These are phyloP conservation scores for Phytophthora constricta DNA, from an alignment of 352 stramenopile species.

Conservation along the genomic window DNA sequence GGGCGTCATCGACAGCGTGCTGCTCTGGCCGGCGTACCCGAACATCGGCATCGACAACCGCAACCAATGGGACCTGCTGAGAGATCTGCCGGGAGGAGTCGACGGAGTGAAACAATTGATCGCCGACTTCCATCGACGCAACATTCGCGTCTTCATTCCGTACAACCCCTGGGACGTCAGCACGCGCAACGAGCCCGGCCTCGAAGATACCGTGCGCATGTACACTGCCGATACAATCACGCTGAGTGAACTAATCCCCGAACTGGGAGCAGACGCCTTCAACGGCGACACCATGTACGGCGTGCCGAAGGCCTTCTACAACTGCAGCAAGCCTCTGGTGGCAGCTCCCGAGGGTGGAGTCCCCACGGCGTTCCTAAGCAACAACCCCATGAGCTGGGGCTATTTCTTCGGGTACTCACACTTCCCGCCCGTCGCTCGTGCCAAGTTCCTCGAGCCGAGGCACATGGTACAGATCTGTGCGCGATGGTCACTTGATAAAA, in stretches of 20 bases:
- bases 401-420: constrained; percentile 74
- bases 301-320: constrained; percentile 81
- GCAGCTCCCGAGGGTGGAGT: constrained; percentile 73
- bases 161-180: constrained; percentile 88
- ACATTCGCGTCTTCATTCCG: constrained; percentile 73
- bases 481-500: constrained; percentile 80
- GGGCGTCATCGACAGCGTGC: constrained; percentile 75
- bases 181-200: constrained; percentile 61
- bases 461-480: constrained; percentile 88
- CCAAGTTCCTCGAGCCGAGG: constrained; percentile 82
- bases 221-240: constrained; percentile 76
- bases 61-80: constrained; percentile 83
- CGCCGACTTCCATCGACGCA: constrained; percentile 62
- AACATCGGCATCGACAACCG: constrained; percentile 85
- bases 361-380: constrained; percentile 59
- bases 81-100: constrained; percentile 63
- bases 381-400: constrained; percentile 85
- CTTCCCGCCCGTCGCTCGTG: constrained; percentile 72
- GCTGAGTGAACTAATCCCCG: constrained; percentile 46
- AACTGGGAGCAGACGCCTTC: constrained; percentile 72
- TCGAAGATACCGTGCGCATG: constrained; percentile 67
- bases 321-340: constrained; percentile 65
- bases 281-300: constrained; percentile 92
- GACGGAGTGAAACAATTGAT: constrained; percentile 54
- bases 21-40: constrained; percentile 85